phyloP scores from a whole-genome alignment of 2,329 filamentous ascomycete species.

The Pseudogymnoascus destructans region DNA sequence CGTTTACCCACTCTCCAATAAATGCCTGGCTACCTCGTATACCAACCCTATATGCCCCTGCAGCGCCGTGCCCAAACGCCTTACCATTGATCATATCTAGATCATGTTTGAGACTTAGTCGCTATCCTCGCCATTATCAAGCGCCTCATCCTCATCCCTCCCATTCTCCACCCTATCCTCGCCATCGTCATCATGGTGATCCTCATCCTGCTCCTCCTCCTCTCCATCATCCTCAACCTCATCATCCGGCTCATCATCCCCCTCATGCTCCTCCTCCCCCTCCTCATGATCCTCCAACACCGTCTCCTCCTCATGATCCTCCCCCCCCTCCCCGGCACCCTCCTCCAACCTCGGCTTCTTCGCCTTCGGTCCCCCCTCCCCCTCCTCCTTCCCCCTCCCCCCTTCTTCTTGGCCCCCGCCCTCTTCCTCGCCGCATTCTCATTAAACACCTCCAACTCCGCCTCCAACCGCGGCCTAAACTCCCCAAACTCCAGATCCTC shows the following conservation, averaged over 20 bases:
- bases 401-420: slow-evolving; percentile 17
- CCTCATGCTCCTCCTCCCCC: slow-evolving; percentile 28
- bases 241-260: slow-evolving; percentile 36
- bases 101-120: slow-evolving; percentile 28
- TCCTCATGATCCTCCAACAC: slow-evolving; percentile 33
- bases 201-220: slow-evolving; percentile 40
- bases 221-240: slow-evolving; percentile 40
- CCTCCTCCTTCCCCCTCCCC: slow-evolving; percentile 28
- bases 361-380: slow-evolving; percentile 23
- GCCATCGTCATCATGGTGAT: slow-evolving; percentile 33
- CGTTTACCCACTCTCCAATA: not conserved
- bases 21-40: slow-evolving; percentile 4
- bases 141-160: slow-evolving; percentile 41
- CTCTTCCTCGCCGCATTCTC: slow-evolving; percentile 12
- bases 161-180: slow-evolving; percentile 34
- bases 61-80: slow-evolving; percentile 7
- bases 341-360: slow-evolving; percentile 26
- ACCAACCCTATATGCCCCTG: slow-evolving; percentile 3
- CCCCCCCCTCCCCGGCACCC: slow-evolving; percentile 28
- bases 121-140: slow-evolving; percentile 48
- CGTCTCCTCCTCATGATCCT: slow-evolving; percentile 27
- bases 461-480: slow-evolving; percentile 60
- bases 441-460: slow-evolving; percentile 40
- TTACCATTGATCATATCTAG: slow-evolving; percentile 4
- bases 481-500: slow-evolving; percentile 53